Percentiles rank a stretch among this genome's conserved stretches.
These are phyloP conservation scores for Peterozyma toletana DNA, from an alignment of 805 yeast species.

Conservation along the genomic window DNA sequence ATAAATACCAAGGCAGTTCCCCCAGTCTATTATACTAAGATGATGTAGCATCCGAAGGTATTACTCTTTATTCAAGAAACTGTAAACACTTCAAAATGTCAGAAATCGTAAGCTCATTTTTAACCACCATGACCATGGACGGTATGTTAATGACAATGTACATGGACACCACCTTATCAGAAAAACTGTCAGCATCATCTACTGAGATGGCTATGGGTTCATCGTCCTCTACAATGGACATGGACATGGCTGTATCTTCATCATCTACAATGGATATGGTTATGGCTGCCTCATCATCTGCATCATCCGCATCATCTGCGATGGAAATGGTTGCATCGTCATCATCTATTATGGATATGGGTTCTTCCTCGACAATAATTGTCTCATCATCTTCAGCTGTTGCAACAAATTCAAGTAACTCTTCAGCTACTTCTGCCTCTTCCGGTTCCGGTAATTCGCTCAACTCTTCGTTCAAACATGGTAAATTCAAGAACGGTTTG, in stretches of 20 bases:
- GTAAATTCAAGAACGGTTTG: too few relatives aligned
- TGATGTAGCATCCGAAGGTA: too few relatives aligned
- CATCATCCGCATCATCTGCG: neutral
- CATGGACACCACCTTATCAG: slow-evolving; percentile 4
- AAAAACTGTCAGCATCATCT: neutral
- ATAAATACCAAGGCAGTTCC: too few relatives aligned
- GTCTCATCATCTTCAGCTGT: neutral
- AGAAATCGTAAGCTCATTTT: slow-evolving; percentile 5
- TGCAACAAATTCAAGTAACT: neutral
- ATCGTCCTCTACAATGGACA: neutral
- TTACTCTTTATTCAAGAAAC: too few relatives aligned
- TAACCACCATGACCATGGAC: slow-evolving; percentile 9
- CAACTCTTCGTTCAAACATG: too few relatives aligned
- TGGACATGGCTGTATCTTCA: neutral
- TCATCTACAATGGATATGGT: slow-evolving; percentile 2
- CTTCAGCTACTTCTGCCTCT: slow-evolving; percentile 1
- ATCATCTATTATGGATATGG: neutral
- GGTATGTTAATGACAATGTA: slow-evolving; percentile 9
- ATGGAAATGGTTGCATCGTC: slow-evolving; percentile 2
- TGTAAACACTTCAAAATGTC: slow-evolving; percentile 1
- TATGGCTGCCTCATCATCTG: neutral
- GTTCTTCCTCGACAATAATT: neutral
- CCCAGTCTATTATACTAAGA: too few relatives aligned
- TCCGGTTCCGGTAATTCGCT: neutral
- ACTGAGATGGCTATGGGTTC: neutral